phyloP scores from a whole-genome alignment of 768 basidiomycete species.

The Boletus rubescentipes region DNA sequence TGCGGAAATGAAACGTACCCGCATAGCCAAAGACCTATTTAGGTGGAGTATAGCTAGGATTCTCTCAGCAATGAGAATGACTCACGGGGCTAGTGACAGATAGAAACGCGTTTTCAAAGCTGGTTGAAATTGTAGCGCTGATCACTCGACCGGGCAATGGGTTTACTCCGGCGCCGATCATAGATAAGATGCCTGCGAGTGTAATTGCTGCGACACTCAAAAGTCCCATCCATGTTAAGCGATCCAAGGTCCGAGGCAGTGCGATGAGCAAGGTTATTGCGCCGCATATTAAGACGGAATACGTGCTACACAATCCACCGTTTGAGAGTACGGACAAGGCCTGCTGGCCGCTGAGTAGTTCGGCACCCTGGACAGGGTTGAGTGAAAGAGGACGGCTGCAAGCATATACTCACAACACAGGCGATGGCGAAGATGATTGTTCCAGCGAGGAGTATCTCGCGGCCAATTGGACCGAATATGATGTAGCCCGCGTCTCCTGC shows the following conservation, averaged over 20 bases:
- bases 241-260: constrained; percentile 24
- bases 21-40: constrained; percentile 4
- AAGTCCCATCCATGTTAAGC: constrained; percentile 44
- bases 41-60: not conserved
- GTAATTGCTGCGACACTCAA: constrained; percentile 43
- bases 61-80: not conserved
- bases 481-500: constrained; percentile 6
- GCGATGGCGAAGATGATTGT: constrained; percentile 1
- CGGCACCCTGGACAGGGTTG: not conserved
- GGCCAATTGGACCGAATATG: constrained; percentile 2
- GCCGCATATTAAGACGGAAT: constrained; percentile 47
- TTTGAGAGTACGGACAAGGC: constrained; percentile 49
- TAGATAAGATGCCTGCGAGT: constrained; percentile 47
- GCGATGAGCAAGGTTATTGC: constrained; percentile 9
- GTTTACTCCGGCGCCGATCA: constrained; percentile 50
- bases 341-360: constrained; percentile 49
- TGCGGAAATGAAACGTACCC: constrained; percentile 2
- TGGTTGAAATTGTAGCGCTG: constrained; percentile 37
- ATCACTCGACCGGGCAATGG: constrained; percentile 36
- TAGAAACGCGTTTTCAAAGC: constrained; percentile 37
- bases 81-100: constrained; percentile 5
- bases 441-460: constrained; percentile 1
- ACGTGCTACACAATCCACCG: constrained; percentile 46
- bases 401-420: not conserved
- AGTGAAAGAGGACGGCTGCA: not conserved